These are phyloP conservation scores for Lonicera japonica DNA, from an alignment of 129 eudicot species.

Conservation along the genomic window DNA sequence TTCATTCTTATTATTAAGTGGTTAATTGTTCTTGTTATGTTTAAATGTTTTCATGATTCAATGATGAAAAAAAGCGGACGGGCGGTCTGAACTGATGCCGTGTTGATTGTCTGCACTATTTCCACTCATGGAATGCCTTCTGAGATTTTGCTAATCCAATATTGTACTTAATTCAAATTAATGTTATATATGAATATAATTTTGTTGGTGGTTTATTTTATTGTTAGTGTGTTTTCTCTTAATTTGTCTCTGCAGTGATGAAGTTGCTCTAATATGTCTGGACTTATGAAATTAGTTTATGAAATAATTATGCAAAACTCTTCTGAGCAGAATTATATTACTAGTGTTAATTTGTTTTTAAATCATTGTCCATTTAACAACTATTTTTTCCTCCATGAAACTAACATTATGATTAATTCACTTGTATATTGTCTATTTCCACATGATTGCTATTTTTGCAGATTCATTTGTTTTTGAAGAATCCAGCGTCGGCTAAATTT, in stretches of 20 bases:
- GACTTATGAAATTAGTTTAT: constrained; percentile 62
- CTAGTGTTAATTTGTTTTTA: too few species aligned
- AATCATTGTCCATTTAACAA: too few species aligned
- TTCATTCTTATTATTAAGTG: background rate
- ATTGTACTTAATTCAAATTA: too few species aligned
- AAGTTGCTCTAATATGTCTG: constrained; percentile 58
- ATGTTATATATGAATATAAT: too few species aligned
- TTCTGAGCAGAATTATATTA: constrained; percentile 38
- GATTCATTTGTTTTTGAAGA: too few species aligned
- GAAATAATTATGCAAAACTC: constrained; percentile 29
- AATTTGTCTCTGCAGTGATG: constrained; percentile 30
- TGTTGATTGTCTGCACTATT: constrained; percentile 79
- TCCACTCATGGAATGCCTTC: constrained; percentile 48
- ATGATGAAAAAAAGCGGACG: constrained; percentile 82
- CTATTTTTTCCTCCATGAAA: too few species aligned
- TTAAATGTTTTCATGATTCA: background rate
- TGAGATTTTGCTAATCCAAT: constrained; percentile 36
- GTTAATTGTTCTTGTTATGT: background rate
- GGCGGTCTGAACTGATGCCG: constrained; percentile 99
- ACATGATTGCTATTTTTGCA: too few species aligned
- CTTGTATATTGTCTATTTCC: too few species aligned
- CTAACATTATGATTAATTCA: too few species aligned
- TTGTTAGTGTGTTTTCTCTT: background rate
- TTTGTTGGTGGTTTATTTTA: too few species aligned
- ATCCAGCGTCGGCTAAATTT: too few species aligned